phyloP scores from a whole-genome alignment of 352 stramenopile species.

The Pythium grandisporangium region DNA sequence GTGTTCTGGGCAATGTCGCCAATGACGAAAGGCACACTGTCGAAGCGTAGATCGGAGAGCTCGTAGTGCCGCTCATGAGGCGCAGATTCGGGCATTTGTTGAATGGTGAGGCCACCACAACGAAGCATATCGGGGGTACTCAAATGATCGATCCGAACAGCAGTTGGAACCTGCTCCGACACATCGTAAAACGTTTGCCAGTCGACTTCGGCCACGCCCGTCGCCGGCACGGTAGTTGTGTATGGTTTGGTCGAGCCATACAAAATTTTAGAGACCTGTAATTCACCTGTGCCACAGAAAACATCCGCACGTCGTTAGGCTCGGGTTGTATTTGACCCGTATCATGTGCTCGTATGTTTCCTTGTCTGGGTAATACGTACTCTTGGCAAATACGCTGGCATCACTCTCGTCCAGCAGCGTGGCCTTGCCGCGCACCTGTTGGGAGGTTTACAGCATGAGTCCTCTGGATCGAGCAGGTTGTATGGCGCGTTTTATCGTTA shows the following conservation, averaged over 20 bases:
- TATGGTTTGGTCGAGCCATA: slow-evolving; percentile 70
- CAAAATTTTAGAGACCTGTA: slow-evolving; percentile 75
- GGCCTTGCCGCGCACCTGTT: slow-evolving; percentile 48
- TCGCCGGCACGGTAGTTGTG: slow-evolving; percentile 61
- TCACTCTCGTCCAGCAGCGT: slow-evolving; percentile 17
- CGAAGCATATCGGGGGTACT: slow-evolving; percentile 30
- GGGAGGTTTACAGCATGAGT: neutral
- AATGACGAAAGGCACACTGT: slow-evolving; percentile 35
- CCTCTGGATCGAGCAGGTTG: no score
- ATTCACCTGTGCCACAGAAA: slow-evolving; percentile 19
- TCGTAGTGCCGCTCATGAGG: slow-evolving; percentile 50
- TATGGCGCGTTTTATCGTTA: no score
- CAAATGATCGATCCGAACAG: slow-evolving; percentile 64
- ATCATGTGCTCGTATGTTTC: no score
- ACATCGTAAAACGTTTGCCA: slow-evolving; percentile 81
- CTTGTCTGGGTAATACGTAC: no score
- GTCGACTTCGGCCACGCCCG: slow-evolving; percentile 50
- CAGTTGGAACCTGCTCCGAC: slow-evolving; percentile 80
- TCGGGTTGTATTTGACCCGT: slow-evolving; percentile 5
- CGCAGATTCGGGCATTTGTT: slow-evolving; percentile 63
- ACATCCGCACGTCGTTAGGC: neutral
- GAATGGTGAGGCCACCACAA: slow-evolving; percentile 70
- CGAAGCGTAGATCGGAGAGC: slow-evolving; percentile 53
- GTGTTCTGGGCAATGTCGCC: slow-evolving; percentile 34
- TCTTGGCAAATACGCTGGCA: slow-evolving; percentile 6